Evolutionary conservation across 331 rosid genomes (phyloP), one percentile per base, ranked within the genome.

Genomic region (Erythrophleum ivorense): DNA sequence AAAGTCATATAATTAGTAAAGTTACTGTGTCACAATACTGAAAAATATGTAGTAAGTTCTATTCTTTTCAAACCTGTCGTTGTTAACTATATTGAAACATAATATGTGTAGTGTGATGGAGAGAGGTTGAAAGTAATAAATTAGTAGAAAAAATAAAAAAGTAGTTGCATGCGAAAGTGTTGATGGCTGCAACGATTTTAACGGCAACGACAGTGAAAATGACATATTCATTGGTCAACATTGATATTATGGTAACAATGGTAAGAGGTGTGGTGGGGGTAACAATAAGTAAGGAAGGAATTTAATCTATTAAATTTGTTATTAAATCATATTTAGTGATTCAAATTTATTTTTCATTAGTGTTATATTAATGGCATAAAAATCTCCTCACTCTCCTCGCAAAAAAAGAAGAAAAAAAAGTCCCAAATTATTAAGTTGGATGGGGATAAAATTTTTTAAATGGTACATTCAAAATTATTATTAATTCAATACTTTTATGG

Each of bases 121-220:
- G 57, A 46, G 68, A 46, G 3, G 21, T 24, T 12, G 41, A 24
- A 34, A 70, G 74, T 43, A 41, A 69, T 16, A 18, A 41, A 41
- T 41, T 3, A 65, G 49, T 53, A 3, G 5, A 69, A 4, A 21
- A 11, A 58, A 19, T 19, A 19, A 11, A 55, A 75, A 76, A 82
- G 77, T 46, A 43, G 69, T 80, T 55, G 41, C 34, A 75, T 40
- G 57, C 77, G 59, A 9, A 71, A 62, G 70, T 36, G 76, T 34
- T 62, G 82, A 66, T 48, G 15, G 7, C 14, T 10, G 38, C n/a
- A 69, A 49, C 66, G 50, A 11, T 19, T 67, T 74, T 57, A 78
- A 63, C 53, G 76, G 71, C 76, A 79, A 21, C 13, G 74, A 73
- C 19, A 57, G 36, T 24, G 29, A 24, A 24, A 1, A 24, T 60